phyloP scores from a whole-genome alignment of 2,329 filamentous ascomycete genomes.

The Fusarium protoensiforme region DNA sequence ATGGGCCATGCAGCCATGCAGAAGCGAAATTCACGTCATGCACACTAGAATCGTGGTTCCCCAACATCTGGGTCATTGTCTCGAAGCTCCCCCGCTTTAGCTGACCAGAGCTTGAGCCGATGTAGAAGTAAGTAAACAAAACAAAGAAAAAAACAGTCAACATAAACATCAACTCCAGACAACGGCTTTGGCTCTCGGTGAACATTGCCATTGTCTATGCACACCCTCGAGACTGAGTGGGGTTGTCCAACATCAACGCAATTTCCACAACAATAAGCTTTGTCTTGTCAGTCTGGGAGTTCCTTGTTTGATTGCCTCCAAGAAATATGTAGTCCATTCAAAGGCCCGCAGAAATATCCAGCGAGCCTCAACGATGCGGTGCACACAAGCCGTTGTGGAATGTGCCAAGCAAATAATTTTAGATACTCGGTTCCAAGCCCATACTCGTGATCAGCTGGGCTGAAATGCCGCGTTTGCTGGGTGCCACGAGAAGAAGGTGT shows the following conservation, averaged over 20 bases:
- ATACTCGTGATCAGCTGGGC: background rate
- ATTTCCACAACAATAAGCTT: constrained; percentile 14
- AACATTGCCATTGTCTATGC: background rate
- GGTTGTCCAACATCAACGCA: constrained; percentile 8
- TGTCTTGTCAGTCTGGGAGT: background rate
- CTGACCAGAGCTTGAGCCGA: background rate
- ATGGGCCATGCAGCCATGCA: constrained; percentile 20
- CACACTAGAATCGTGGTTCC: constrained; percentile 9
- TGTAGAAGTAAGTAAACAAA: constrained; percentile 22
- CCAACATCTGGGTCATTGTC: background rate
- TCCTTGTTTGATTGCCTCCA: background rate
- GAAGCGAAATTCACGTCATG: constrained; percentile 35
- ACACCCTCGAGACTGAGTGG: background rate
- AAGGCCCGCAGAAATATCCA: background rate
- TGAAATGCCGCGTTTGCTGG: background rate
- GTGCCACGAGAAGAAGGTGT: background rate
- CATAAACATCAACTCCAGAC: background rate
- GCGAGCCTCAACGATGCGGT: background rate
- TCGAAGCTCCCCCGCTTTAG: constrained; percentile 4
- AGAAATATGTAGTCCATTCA: background rate
- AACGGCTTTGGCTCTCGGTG: background rate
- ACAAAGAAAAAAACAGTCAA: constrained; percentile 5
- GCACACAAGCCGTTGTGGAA: background rate
- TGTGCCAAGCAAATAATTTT: background rate
- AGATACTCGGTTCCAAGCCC: background rate